Evolutionary conservation across 139 green algal species (phyloP).

Genomic region (Diplosphaera chodatii): DNA sequence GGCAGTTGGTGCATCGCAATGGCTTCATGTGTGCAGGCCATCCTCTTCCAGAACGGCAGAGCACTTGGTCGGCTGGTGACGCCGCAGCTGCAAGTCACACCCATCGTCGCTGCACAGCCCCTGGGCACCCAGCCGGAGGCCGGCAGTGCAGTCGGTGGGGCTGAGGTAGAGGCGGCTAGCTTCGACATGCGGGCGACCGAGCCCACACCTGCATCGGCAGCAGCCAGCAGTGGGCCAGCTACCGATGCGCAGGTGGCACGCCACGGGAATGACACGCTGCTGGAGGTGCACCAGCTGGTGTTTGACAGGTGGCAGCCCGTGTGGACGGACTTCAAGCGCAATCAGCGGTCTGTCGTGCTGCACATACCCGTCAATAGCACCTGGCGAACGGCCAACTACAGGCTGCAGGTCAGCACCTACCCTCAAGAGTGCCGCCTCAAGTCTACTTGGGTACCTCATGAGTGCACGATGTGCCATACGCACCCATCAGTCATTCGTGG

Average conservation of each 20-base stretch:
- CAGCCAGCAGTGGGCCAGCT: too few species aligned
- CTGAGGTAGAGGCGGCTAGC: too few species aligned
- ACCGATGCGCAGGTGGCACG: too few species aligned
- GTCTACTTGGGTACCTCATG: too few species aligned
- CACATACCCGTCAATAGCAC: background rate
- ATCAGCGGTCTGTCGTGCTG: background rate
- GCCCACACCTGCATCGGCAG: too few species aligned
- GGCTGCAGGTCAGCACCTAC: background rate
- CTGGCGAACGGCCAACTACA: background rate
- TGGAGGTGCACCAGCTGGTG: background rate
- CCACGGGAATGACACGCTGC: background rate
- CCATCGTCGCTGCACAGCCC: background rate
- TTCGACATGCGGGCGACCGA: too few species aligned
- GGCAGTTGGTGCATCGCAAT: too few species aligned
- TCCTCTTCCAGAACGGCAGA: slow-evolving; percentile 6
- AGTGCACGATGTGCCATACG: too few species aligned
- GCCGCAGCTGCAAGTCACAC: background rate
- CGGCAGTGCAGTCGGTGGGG: too few species aligned
- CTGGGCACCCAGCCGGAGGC: too few species aligned
- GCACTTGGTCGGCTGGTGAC: slow-evolving; percentile 8
- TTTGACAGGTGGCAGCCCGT: background rate
- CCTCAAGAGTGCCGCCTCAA: too few species aligned
- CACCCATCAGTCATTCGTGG: too few species aligned
- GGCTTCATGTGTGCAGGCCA: slow-evolving; percentile 8
- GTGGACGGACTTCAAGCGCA: background rate